phyloP scores from a whole-genome alignment of 129 eudicot species.

The Pseudognaphalium luteoalbum region DNA sequence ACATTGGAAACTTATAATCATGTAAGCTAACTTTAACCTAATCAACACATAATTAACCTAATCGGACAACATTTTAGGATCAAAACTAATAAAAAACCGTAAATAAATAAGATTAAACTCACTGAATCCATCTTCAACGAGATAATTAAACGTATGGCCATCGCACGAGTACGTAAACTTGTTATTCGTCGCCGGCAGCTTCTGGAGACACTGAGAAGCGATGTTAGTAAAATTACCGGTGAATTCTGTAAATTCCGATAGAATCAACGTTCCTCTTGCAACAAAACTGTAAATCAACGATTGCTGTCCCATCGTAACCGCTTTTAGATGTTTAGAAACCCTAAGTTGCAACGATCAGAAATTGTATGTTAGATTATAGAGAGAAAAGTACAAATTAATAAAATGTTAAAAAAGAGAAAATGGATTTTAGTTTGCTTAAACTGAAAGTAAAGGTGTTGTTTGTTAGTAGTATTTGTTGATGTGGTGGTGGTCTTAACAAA shows the following conservation, averaged over 20 bases:
- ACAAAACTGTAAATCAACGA: conserved; percentile 97
- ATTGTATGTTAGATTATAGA: not conserved
- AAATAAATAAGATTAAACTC: conserved; percentile 34
- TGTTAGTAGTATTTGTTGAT: not conserved
- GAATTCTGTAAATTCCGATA: conserved; percentile 81
- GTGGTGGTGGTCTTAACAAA: not conserved
- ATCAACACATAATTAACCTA: not conserved
- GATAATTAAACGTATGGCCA: conserved; percentile 94
- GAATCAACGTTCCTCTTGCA: conserved; percentile 86
- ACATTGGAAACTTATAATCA: not conserved
- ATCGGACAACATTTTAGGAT: not conserved
- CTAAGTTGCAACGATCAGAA: not conserved
- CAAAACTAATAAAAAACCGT: no score
- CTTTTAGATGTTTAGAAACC: not conserved
- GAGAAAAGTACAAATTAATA: not conserved
- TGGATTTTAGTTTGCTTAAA: not conserved
- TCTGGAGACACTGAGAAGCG: conserved; percentile 93
- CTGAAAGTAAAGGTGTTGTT: not conserved
- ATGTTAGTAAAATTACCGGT: conserved; percentile 84
- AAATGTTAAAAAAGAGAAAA: not conserved
- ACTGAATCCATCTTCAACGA: conserved; percentile 90
- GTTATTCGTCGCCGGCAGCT: conserved; percentile 88
- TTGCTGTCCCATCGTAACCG: conserved; percentile 72
- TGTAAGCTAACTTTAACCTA: not conserved
- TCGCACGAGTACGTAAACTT: conserved; percentile 94